Conservation (phyloP, 371 early-diverging fungal species). For the Circinella umbellata region DNA sequence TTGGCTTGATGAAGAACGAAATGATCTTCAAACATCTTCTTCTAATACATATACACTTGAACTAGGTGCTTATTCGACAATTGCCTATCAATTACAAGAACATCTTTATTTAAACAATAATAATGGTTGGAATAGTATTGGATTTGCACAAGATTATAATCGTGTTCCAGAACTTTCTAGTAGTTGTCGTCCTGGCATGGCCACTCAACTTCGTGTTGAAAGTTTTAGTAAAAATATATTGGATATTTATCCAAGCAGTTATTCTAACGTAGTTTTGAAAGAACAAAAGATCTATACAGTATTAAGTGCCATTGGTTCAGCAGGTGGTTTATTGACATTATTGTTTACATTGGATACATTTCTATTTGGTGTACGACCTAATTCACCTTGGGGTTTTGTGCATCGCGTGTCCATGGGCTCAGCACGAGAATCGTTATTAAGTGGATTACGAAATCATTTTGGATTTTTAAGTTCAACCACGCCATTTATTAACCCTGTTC, state of each 20-base stretch:
- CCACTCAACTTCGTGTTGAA: neutral
- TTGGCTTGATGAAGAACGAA: conserved; percentile 30
- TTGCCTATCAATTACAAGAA: conserved; percentile 26
- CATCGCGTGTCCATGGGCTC: conserved; percentile 42
- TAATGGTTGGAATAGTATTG: conserved; percentile 34
- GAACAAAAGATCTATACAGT: conserved; percentile 36
- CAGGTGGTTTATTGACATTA: conserved; percentile 40
- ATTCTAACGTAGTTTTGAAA: neutral
- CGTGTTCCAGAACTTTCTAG: conserved; percentile 22
- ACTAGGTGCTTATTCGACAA: conserved; percentile 15
- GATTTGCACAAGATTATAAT: conserved; percentile 25
- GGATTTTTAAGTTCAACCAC: conserved; percentile 22
- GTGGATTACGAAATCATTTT: conserved; percentile 27
- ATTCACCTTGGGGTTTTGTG: conserved; percentile 43
- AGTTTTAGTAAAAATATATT: neutral
- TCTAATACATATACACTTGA: conserved; percentile 25
- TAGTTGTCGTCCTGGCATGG: conserved; percentile 16
- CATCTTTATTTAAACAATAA: conserved; percentile 22
- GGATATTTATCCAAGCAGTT: conserved; percentile 20
- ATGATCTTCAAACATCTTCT: conserved; percentile 23
- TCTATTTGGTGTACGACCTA: conserved; percentile 44
- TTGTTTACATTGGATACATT: conserved; percentile 36
- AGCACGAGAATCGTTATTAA: conserved; percentile 24
- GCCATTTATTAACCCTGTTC: conserved; percentile 41
- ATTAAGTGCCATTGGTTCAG: conserved; percentile 29